phyloP scores from a whole-genome alignment of 2,329 filamentous ascomycete species.

The Sporothrix phasma region DNA sequence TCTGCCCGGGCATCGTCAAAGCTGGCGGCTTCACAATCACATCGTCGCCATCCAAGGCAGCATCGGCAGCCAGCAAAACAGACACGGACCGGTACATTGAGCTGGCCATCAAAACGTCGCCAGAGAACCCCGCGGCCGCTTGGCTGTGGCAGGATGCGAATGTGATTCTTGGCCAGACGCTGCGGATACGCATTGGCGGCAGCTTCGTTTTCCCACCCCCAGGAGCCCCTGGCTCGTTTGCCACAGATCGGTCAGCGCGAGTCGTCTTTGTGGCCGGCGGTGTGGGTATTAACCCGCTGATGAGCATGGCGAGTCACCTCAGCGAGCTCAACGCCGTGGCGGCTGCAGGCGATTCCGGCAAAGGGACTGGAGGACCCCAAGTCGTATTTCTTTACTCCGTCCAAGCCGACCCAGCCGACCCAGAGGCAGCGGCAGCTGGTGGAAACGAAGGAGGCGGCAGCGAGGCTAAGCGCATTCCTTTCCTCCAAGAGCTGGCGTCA shows the following conservation, averaged over 20 bases:
- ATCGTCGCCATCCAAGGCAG: constrained; percentile 53
- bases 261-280: constrained; percentile 72
- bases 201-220: constrained; percentile 70
- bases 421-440: constrained; percentile 13
- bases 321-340: constrained; percentile 32
- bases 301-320: constrained; percentile 61
- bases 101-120: constrained; percentile 65
- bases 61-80: no score
- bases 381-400: constrained; percentile 57
- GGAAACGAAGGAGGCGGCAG: constrained; percentile 14
- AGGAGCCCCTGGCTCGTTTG: constrained; percentile 29
- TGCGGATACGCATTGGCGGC: constrained; percentile 66
- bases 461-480: constrained; percentile 32
- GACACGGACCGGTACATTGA: constrained; percentile 52
- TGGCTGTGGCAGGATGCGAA: constrained; percentile 58
- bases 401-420: constrained; percentile 28
- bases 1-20: constrained; percentile 56
- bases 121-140: constrained; percentile 59
- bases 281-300: constrained; percentile 71
- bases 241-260: constrained; percentile 27
- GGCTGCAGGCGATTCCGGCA: not conserved
- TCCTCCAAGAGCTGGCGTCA: constrained; percentile 37
- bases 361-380: constrained; percentile 21
- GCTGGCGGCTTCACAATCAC: constrained; percentile 86
- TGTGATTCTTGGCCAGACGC: constrained; percentile 43